Conservation (phyloP, 2,329 filamentous ascomycete species). For the Curvularia spicifera region DNA sequence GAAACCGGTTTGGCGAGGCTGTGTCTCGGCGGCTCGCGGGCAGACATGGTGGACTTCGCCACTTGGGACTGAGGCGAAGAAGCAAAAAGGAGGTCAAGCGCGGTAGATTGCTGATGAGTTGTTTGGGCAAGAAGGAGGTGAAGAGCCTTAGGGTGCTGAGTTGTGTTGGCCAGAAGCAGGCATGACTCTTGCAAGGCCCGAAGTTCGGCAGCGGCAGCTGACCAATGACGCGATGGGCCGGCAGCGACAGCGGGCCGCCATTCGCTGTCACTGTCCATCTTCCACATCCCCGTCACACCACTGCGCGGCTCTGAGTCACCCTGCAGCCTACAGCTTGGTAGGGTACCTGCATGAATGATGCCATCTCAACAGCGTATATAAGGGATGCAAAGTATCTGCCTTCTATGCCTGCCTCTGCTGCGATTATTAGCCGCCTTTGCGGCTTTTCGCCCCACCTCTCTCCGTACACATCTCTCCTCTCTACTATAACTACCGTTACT, state of each 20-base stretch:
- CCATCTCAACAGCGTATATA: slow-evolving; percentile 34
- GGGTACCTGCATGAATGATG: slow-evolving; percentile 30
- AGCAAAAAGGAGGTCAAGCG: slow-evolving; percentile 13
- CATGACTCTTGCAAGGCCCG: slow-evolving; percentile 35
- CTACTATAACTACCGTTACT: background rate
- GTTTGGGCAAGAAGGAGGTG: slow-evolving; percentile 22
- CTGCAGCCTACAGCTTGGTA: slow-evolving; percentile 35
- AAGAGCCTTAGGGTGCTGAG: slow-evolving; percentile 23
- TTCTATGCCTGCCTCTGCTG: slow-evolving; percentile 23
- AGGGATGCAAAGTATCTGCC: slow-evolving; percentile 25
- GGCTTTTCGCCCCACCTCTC: slow-evolving; percentile 35
- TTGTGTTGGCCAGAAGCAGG: slow-evolving; percentile 25
- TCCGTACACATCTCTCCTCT: slow-evolving; percentile 6
- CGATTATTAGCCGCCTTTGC: slow-evolving; percentile 37
- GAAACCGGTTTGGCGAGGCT: slow-evolving; percentile 1
- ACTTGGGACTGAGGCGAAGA: slow-evolving; percentile 15
- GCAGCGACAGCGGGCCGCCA: slow-evolving; percentile 23
- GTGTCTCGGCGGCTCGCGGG: slow-evolving; percentile 1
- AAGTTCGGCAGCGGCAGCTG: slow-evolving; percentile 40
- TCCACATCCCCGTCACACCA: slow-evolving; percentile 24
- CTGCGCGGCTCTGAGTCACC: slow-evolving; percentile 46
- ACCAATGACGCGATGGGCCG: slow-evolving; percentile 40
- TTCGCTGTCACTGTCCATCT: slow-evolving; percentile 29
- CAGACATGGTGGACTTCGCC: slow-evolving; percentile 1
- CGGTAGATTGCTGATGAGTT: slow-evolving; percentile 7